Evolutionary conservation across 169 alveolate species (phyloP).

Genomic region (Perkinsus olseni): DNA sequence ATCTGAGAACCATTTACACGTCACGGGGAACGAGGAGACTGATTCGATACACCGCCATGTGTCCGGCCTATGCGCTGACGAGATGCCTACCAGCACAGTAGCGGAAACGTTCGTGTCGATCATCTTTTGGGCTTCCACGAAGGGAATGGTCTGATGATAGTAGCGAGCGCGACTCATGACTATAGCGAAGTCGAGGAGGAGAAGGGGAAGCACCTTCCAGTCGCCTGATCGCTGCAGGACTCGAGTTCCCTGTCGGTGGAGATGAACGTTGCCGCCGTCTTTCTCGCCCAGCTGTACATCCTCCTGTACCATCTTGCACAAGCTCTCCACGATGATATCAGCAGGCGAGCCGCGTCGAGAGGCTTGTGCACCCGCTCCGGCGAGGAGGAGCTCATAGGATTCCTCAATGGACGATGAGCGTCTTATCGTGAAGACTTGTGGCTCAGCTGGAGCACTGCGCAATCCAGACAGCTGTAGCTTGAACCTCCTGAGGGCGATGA

Average conservation of each 20-base stretch:
- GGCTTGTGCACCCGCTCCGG: background rate
- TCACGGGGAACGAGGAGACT: too few relatives aligned
- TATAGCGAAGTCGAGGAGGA: too few relatives aligned
- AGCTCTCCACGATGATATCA: background rate
- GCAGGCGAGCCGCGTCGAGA: too few relatives aligned
- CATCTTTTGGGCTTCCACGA: too few relatives aligned
- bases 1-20: too few relatives aligned
- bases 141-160: background rate
- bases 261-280: background rate
- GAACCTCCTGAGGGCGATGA: background rate
- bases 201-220: too few relatives aligned
- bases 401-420: background rate
- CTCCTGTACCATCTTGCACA: background rate
- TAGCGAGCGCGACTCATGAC: too few relatives aligned
- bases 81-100: too few relatives aligned
- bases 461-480: background rate
- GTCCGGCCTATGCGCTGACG: too few relatives aligned
- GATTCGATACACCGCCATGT: too few relatives aligned
- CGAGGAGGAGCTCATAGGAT: background rate
- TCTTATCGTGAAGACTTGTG: background rate
- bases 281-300: background rate
- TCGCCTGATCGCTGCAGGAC: background rate
- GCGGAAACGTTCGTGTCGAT: too few relatives aligned
- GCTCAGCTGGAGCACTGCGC: background rate
- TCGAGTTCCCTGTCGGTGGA: background rate